Evolutionary conservation across 441 rosid species (phyloP), one percentile per base, ranked within the genome.

Genomic region (Kokia cookei): DNA sequence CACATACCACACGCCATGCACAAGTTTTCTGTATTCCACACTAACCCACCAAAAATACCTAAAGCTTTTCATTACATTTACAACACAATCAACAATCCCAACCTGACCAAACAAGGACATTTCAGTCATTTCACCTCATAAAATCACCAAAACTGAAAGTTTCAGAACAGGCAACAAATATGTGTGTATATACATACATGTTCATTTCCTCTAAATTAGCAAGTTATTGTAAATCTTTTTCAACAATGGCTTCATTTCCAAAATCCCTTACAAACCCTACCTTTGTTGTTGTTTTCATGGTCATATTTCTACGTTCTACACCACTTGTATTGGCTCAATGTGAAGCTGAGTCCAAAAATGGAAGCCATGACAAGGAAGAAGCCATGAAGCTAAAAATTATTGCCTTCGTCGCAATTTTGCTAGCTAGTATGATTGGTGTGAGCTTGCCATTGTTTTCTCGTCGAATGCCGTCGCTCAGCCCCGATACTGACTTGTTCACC

Each of bases 341-440:
- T 1, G 67, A 62, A 8, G 79, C 35, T 11, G 60, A 73, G 7
- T 5, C 48, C 24, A 2, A 13, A 3, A 65, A 19, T 35, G 40
- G 17, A 10, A 83, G 89, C 79, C 72, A 75, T 12, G 71, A 79
- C 82, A 74, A 71, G 69, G 70, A 66, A 1, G 65, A 71, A 47
- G 66, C 87, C 0, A 24, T 80, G 59, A 76, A 78, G 42, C 76
- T 82, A 13, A 85, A 87, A 74, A 19, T 82, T 64, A 59, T 79
- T 1, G 86, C 87, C 6, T 75, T 86, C 2, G 54, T n/a, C 8
- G 60, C 86, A 7, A 88, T 84, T 17, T 65, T 84, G 3, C 35
- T 72, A 0, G 59, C 67, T 2, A 63, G 48, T 24, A 70, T 79
- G 68, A 11, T 84, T 7, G 89, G 89, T 0, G 81, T 86, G 0